Conservation (phyloP, 129 eudicot species). For the Artemisia tridentata region DNA sequence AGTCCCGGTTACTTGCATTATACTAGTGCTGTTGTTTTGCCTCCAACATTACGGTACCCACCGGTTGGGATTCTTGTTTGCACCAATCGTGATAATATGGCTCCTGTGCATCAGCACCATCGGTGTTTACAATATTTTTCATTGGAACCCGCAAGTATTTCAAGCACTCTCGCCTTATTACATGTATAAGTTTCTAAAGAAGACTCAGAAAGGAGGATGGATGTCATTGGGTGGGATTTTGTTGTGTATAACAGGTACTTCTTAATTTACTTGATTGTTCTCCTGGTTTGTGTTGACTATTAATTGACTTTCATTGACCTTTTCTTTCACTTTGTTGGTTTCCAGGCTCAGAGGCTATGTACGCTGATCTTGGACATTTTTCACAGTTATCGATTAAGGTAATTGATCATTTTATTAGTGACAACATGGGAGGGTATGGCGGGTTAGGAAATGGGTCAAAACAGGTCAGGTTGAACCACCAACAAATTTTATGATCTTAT, state of each 20-base stretch:
- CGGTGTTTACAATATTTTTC: constrained; percentile 71
- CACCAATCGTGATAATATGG: constrained; percentile 75
- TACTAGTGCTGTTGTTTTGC: constrained; percentile 66
- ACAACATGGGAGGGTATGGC: neutral
- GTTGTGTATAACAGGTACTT: constrained; percentile 70
- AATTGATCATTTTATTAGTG: constrained; percentile 8
- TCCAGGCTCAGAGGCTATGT: constrained; percentile 92
- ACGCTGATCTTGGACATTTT: constrained; percentile 93
- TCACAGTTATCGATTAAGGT: constrained; percentile 86
- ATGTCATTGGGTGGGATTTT: constrained; percentile 93
- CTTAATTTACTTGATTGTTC: neutral
- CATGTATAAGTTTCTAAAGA: constrained; percentile 83
- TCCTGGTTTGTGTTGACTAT: neutral
- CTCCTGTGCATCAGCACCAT: constrained; percentile 80
- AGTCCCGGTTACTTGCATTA: constrained; percentile 73
- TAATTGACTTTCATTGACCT: neutral
- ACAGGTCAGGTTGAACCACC: neutral
- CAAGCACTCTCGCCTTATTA: constrained; percentile 83
- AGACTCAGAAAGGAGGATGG: constrained; percentile 78
- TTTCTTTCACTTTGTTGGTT: constrained; percentile 5
- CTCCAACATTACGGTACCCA: constrained; percentile 91
- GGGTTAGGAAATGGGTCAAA: neutral
- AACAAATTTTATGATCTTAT: too few species aligned
- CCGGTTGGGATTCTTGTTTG: constrained; percentile 74
- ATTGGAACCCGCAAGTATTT: constrained; percentile 78